These are phyloP conservation scores for Cercophora scortea DNA, from an alignment of 495 filamentous ascomycete species.

Conservation along the genomic window DNA sequence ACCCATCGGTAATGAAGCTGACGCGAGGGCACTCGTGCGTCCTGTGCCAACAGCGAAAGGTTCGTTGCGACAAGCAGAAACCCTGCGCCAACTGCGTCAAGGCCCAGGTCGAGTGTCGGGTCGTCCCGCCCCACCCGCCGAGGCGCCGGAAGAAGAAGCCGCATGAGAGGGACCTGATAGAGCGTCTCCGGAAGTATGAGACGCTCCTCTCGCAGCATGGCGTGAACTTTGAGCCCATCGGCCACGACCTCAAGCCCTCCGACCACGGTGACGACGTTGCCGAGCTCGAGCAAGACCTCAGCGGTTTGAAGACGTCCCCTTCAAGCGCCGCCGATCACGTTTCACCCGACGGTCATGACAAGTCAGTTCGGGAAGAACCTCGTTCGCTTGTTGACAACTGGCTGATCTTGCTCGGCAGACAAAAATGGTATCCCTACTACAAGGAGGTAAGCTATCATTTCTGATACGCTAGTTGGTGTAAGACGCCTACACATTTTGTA, in stretches of 20 bases:
- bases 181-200: conserved; percentile 49
- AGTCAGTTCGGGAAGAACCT: conserved; percentile 12
- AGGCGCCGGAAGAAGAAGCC: conserved; percentile 51
- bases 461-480: too few relatives aligned
- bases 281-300: conserved; percentile 41
- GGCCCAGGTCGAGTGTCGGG: conserved; percentile 50
- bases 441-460: conserved; percentile 28
- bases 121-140: conserved; percentile 50
- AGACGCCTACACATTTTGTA: too few relatives aligned
- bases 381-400: not conserved
- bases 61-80: conserved; percentile 57
- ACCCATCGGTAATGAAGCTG: conserved; percentile 38
- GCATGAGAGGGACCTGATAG: conserved; percentile 42
- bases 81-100: conserved; percentile 61
- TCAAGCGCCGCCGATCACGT: conserved; percentile 22
- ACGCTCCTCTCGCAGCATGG: conserved; percentile 43
- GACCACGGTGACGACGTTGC: conserved; percentile 40
- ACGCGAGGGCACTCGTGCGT: conserved; percentile 54
- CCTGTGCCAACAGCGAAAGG: conserved; percentile 59
- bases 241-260: conserved; percentile 32
- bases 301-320: conserved; percentile 30
- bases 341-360: conserved; percentile 21
- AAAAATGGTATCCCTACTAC: conserved; percentile 34
- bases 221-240: conserved; percentile 37
- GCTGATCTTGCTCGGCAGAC: conserved; percentile 2